Percentiles rank a stretch among this genome's conserved stretches.
phyloP scores from a whole-genome alignment of 208 protist species.

The Acanthamoeba lenticulata region DNA sequence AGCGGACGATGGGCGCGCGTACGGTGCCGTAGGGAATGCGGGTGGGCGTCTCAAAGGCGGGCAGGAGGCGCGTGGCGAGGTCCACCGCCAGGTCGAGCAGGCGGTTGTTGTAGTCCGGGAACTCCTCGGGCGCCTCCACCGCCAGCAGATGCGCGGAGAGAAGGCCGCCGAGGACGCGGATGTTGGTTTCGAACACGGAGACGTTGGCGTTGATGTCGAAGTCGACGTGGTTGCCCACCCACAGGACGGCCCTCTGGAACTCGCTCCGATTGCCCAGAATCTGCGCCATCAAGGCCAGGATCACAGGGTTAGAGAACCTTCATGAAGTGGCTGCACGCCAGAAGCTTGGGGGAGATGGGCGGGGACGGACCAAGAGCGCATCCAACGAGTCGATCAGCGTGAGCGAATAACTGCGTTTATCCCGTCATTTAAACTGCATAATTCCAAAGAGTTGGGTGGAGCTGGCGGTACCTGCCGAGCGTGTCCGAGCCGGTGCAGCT shows the following conservation, averaged over 20 bases:
- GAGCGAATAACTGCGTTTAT: constrained; percentile 84
- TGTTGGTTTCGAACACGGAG: constrained; percentile 93
- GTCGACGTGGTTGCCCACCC: constrained; percentile 85
- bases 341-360: no score
- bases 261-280: constrained; percentile 77
- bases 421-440: no score
- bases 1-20: background rate
- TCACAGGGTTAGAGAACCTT: no score
- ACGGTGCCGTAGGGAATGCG: constrained; percentile 90
- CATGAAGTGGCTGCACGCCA: no score
- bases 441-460: no score
- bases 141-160: constrained; percentile 77
- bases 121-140: background rate
- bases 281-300: background rate
- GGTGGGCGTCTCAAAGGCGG: constrained; percentile 89
- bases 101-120: constrained; percentile 79
- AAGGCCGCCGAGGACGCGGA: constrained; percentile 90
- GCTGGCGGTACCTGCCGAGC: background rate
- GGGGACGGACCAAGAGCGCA: constrained; percentile 62
- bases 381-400: constrained; percentile 90
- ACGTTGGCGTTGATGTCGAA: constrained; percentile 86
- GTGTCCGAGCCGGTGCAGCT: constrained; percentile 78
- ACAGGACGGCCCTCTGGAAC: constrained; percentile 82
- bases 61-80: constrained; percentile 83
- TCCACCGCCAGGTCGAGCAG: constrained; percentile 86